Conservation (phyloP, 495 filamentous ascomycete species). For the Daldinia decipiens region DNA sequence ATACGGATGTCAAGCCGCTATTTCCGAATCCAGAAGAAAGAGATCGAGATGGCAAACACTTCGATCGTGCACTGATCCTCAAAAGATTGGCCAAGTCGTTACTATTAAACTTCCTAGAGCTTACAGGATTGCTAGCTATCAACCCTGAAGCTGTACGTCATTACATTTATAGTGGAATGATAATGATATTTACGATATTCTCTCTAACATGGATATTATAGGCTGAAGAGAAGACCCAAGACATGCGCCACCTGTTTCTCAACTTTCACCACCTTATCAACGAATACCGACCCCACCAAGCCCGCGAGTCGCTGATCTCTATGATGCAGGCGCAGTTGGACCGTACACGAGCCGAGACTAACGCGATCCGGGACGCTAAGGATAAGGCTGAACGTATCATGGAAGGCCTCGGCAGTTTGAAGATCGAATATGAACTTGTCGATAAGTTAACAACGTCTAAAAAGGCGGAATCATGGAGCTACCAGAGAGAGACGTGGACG, state of each 20-base stretch:
- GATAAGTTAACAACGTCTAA: conserved; percentile 20
- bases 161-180: not conserved
- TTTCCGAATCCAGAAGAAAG: conserved; percentile 61
- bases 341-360: conserved; percentile 77
- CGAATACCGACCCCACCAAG: conserved; percentile 95
- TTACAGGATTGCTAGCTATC: conserved; percentile 73
- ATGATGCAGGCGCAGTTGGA: conserved; percentile 93
- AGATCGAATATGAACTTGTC: conserved; percentile 42
- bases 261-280: conserved; percentile 94
- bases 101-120: conserved; percentile 84
- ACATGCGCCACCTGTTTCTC: conserved; percentile 81
- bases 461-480: conserved; percentile 25
- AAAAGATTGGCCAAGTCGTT: conserved; percentile 81
- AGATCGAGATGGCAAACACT: conserved; percentile 58
- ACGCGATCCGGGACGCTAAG: conserved; percentile 75
- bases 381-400: conserved; percentile 76
- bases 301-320: conserved; percentile 85
- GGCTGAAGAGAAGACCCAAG: conserved; percentile 71
- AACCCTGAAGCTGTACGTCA: conserved; percentile 65
- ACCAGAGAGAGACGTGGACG: conserved; percentile 23
- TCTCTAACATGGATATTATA: conserved; percentile 27
- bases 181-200: not conserved
- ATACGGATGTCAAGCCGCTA: conserved; percentile 75
- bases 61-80: conserved; percentile 79
- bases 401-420: conserved; percentile 66